These are phyloP conservation scores for Saccharomycopsis crataegensis DNA, from an alignment of 1,139 yeast genomes.

Conservation along the genomic window DNA sequence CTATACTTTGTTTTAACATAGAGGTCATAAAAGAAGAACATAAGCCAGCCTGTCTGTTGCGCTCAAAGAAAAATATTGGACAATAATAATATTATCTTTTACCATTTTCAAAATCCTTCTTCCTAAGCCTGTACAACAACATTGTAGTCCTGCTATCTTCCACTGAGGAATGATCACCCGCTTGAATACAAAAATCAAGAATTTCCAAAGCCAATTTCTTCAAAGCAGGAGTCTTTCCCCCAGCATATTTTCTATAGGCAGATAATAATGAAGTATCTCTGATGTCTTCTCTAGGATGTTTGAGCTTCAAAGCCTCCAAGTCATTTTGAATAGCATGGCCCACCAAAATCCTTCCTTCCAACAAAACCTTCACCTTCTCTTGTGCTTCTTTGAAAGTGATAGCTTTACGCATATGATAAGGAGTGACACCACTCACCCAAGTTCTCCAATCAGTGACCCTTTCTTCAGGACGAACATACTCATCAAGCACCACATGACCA, in stretches of 20 bases:
- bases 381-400: slow-evolving; percentile 63
- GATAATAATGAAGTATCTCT: slow-evolving; percentile 70
- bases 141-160: slow-evolving; percentile 89
- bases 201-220: slow-evolving; percentile 56
- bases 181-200: slow-evolving; percentile 58
- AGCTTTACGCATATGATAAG: slow-evolving; percentile 62
- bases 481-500: slow-evolving; percentile 66
- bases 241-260: slow-evolving; percentile 50
- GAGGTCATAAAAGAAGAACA: too few relatives aligned
- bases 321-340: slow-evolving; percentile 88
- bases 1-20: too few relatives aligned
- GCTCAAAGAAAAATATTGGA: too few relatives aligned
- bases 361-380: slow-evolving; percentile 38
- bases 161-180: slow-evolving; percentile 74
- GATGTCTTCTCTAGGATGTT: slow-evolving; percentile 56
- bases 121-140: slow-evolving; percentile 60
- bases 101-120: slow-evolving; percentile 23
- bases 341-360: slow-evolving; percentile 52
- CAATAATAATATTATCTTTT: too few relatives aligned
- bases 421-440: slow-evolving; percentile 84
- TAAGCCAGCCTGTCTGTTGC: too few relatives aligned
- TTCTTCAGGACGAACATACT: slow-evolving; percentile 67
- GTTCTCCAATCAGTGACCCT: slow-evolving; percentile 88
- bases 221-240: slow-evolving; percentile 66
- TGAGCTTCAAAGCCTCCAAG: slow-evolving; percentile 53